phyloP scores from a whole-genome alignment of 768 basidiomycete genomes.

The Tubosaeta brunneosetosa region DNA sequence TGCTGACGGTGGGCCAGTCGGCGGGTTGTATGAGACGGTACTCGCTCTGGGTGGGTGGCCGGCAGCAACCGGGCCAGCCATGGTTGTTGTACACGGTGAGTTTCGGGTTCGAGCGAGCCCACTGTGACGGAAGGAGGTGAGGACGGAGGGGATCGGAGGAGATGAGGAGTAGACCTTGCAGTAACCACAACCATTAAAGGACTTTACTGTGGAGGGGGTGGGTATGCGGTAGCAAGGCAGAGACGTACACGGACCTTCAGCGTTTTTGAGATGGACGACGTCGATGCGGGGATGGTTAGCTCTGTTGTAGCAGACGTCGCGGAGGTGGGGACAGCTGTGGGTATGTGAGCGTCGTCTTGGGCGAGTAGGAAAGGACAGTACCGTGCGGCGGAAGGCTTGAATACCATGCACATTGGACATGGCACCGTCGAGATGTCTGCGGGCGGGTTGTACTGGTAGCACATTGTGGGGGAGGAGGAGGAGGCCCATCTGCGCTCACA shows the following conservation, averaged over 20 bases:
- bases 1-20: conserved; percentile 78
- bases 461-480: conserved; percentile 45
- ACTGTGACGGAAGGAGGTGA: conserved; percentile 42
- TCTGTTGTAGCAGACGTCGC: conserved; percentile 73
- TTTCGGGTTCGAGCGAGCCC: conserved; percentile 63
- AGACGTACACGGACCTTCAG: conserved; percentile 59
- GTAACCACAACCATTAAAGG: conserved; percentile 83
- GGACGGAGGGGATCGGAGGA: conserved; percentile 19
- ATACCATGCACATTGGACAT: conserved; percentile 86
- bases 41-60: conserved; percentile 60
- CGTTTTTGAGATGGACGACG: conserved; percentile 76
- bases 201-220: conserved; percentile 49
- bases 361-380: conserved; percentile 24
- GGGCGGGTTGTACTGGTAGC: conserved; percentile 64
- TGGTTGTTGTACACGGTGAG: conserved; percentile 58
- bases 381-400: conserved; percentile 57
- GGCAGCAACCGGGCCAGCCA: conserved; percentile 89
- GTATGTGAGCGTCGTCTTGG: conserved; percentile 18
- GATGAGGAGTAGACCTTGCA: conserved; percentile 62
- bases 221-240: conserved; percentile 6
- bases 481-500: conserved; percentile 10
- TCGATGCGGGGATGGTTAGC: conserved; percentile 70
- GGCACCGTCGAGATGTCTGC: conserved; percentile 59
- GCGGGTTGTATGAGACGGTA: conserved; percentile 59
- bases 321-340: conserved; percentile 69